These are phyloP conservation scores for Trametopsis cervina DNA, from an alignment of 768 basidiomycete genomes.

Conservation along the genomic window DNA sequence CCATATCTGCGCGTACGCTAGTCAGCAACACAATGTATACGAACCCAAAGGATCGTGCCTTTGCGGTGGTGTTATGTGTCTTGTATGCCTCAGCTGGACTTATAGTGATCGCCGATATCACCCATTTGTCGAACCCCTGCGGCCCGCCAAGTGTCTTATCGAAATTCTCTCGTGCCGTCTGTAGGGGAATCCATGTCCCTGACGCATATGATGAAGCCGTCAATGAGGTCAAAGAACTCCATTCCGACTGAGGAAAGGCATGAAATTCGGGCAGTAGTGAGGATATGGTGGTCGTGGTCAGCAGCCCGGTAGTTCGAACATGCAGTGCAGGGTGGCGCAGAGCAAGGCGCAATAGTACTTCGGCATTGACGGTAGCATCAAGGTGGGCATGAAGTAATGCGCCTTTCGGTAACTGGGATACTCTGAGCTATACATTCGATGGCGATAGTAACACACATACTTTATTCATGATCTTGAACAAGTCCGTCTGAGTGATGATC, in stretches of 20 bases:
- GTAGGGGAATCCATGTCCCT: constrained; percentile 48
- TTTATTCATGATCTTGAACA: constrained; percentile 59
- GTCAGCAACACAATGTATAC: neutral
- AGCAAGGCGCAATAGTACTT: constrained; percentile 46
- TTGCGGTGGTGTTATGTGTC: constrained; percentile 62
- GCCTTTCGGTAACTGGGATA: constrained; percentile 70
- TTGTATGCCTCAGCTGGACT: constrained; percentile 66
- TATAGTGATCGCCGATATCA: constrained; percentile 52
- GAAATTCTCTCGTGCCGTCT: constrained; percentile 48
- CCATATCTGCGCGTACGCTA: constrained; percentile 54
- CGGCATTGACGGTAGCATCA: constrained; percentile 61
- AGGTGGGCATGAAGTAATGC: constrained; percentile 69
- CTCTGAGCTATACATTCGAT: neutral
- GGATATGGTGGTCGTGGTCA: constrained; percentile 36
- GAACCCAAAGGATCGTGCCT: constrained; percentile 34
- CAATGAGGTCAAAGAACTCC: constrained; percentile 24
- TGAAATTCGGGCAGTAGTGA: constrained; percentile 46
- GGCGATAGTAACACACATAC: constrained; percentile 22
- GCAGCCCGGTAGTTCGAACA: constrained; percentile 36
- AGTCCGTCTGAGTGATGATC: constrained; percentile 47
- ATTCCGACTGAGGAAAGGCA: constrained; percentile 32
- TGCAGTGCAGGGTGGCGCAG: constrained; percentile 54
- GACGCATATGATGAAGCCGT: constrained; percentile 38
- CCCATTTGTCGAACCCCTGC: constrained; percentile 65
- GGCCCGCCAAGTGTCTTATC: constrained; percentile 46